Base-by-base conservation (phyloP, 2,329 filamentous ascomycete genomes). In the Fusarium sp. region DNA sequence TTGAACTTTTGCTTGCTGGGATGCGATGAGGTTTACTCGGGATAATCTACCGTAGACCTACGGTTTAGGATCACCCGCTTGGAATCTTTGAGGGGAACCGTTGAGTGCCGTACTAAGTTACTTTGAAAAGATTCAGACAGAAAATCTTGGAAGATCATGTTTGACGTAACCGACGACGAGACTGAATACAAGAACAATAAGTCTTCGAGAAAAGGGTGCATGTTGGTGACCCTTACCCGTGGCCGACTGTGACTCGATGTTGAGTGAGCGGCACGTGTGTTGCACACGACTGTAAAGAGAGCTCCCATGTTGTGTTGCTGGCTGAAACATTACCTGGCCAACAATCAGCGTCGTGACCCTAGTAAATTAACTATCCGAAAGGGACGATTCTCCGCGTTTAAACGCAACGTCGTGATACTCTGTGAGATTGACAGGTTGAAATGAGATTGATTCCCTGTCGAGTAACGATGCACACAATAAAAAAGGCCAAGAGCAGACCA, bases 341-440 rank as follows among this genome's bases (percentile, higher is more conserved):
- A 31, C 19, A 31, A 36, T 42, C 21, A 45, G 24, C 40, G 36
- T 14, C 3, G 22, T 36, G 39, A 44, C 11, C 33, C 28, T 31
- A 19, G 9, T 24, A 40, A 36, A 39, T 31, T 17, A 46, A 24
- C 34, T 40, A n/a, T 38, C 40, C 17, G 17, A 22, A 46, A 28
- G 34, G 8, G 34, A 26, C 45, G 34, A 28, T 38, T 34, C 50
- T 36, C 14, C 13, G 11, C 28, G 19, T n/a, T 31, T 11, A n/a
- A 58, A 58, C n/a, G 49, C 61, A 64, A 63, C 61, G 59, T 63
- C 59, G 61, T 63, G 54, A 57, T 56, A 56, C 60, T 22, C 31
- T 44, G 44, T 50, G 33, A 47, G 44, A 45, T 64, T 49, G 15
- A 45, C 38, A 34, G 39, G 46, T 42, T 21, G 28, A 45, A 22